Evolutionary conservation across 805 yeast species (phyloP).

Genomic region (Ogataea pignaliae): DNA sequence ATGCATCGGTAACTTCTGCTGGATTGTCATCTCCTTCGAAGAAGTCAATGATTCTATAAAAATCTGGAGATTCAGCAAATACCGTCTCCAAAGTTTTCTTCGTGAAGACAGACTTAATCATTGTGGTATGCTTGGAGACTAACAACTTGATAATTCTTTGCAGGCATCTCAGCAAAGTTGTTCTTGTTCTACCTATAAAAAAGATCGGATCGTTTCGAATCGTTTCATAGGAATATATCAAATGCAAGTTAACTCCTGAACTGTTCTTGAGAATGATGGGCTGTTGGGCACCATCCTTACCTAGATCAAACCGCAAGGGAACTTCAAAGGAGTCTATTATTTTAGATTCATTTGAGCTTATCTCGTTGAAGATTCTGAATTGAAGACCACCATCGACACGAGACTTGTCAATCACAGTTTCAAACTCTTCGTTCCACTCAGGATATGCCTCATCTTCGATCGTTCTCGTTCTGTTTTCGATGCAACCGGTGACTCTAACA

Average conservation of each 20-base stretch:
- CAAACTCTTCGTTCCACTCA: slow-evolving; percentile 20
- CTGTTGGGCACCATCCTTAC: slow-evolving; percentile 14
- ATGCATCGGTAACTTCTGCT: slow-evolving; percentile 2
- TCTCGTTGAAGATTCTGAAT: slow-evolving; percentile 10
- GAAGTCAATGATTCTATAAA: slow-evolving; percentile 9
- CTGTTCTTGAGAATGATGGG: slow-evolving; percentile 3
- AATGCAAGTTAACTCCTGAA: slow-evolving; percentile 5
- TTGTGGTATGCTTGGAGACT: slow-evolving; percentile 8
- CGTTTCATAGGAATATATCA: slow-evolving; percentile 14
- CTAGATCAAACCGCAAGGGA: slow-evolving; percentile 8
- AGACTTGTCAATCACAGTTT: slow-evolving; percentile 9
- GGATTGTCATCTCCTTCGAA: slow-evolving; percentile 9
- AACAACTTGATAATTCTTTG: slow-evolving; percentile 12
- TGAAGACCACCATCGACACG: slow-evolving; percentile 5
- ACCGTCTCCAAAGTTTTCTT: slow-evolving; percentile 4
- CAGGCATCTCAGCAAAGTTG: slow-evolving; percentile 6
- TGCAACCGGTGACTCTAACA: slow-evolving; percentile 13
- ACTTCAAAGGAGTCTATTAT: slow-evolving; percentile 8
- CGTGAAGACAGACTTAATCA: slow-evolving; percentile 7
- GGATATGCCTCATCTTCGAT: slow-evolving; percentile 10
- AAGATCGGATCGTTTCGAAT: slow-evolving; percentile 18
- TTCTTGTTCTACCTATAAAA: slow-evolving; percentile 15
- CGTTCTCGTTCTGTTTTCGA: slow-evolving; percentile 17
- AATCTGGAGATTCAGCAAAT: slow-evolving; percentile 4
- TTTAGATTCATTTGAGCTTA: slow-evolving; percentile 4